Evolutionary conservation across 148 eudicot genomes (phyloP), one percentile per base, ranked within the genome.

Genomic region (Salicornia ramosissima): DNA sequence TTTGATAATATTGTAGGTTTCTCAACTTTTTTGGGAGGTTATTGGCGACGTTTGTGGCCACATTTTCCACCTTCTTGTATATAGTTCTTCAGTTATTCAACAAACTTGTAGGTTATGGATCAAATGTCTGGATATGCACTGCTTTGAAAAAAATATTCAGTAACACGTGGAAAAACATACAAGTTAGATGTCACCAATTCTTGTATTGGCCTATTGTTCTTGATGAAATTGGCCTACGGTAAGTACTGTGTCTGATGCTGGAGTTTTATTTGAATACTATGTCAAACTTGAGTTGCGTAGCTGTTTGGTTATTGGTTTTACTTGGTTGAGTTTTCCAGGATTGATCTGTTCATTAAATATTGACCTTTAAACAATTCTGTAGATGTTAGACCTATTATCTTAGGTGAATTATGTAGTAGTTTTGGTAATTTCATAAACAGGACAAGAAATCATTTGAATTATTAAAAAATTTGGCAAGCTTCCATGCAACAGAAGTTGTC

Each of bases 131-230:
- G 83, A 65, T 80, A 28, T 65, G 50, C 62, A 53, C 59, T 67
- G 56, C 65, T 10, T 74, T 82, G 46, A 63, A 56, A 56, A 85
- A 84, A 42, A 28, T 83, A 61, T 91, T 91, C 81, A 71, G 68
- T 70, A 80, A 82, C 71, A 83, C 97, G 56, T 76, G 77, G 80
- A 84, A 59, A 79, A 86, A 83, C 73, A 73, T 87, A 19, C 86
- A 78, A 68, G 60, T 86, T 56, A 90, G 92, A 36, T 74, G 96
- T 81, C 85, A 77, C 79, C 97, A 94, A 74, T 75, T 91, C 55
- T 71, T 86, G 45, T 84, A 87, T 80, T 94, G 99, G 99, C 97
- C 99, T 40, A 58, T 86, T 71, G 72, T 82, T 66, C 93, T 91
- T 57, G 80, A 85, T 64, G 81, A 87, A 68, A 68, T 80, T 53